These are phyloP conservation scores for Desmodesmus armatus DNA, from an alignment of 139 green algal species.

Conservation along the genomic window DNA sequence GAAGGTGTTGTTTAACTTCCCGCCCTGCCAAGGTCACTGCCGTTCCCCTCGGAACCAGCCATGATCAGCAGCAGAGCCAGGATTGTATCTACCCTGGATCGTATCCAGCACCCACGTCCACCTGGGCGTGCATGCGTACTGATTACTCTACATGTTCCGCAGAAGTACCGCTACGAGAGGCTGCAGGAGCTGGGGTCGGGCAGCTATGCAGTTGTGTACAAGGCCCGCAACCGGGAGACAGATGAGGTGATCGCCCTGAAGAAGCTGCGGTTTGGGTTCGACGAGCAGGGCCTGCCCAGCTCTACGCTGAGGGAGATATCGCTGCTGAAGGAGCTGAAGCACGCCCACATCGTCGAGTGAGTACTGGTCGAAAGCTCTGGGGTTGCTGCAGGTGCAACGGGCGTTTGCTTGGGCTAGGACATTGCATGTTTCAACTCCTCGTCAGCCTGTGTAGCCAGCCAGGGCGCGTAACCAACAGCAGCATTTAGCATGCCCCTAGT, in stretches of 20 bases:
- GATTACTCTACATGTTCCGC: neutral
- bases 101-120: neutral
- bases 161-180: constrained; percentile 44
- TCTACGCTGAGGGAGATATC: constrained; percentile 87
- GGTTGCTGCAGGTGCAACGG: neutral
- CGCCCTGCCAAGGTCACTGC: neutral
- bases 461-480: too few relatives aligned
- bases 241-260: constrained; percentile 88
- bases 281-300: constrained; percentile 83
- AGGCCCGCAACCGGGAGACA: constrained; percentile 65
- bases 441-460: neutral
- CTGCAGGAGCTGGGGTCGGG: constrained; percentile 52
- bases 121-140: too few relatives aligned
- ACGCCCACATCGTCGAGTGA: constrained; percentile 59
- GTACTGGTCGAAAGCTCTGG: too few relatives aligned
- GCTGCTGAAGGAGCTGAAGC: constrained; percentile 82
- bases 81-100: neutral
- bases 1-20: too few relatives aligned
- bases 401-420: too few relatives aligned
- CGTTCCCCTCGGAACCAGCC: too few relatives aligned
- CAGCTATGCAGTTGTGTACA: constrained; percentile 67
- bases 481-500: too few relatives aligned
- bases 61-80: too few relatives aligned
- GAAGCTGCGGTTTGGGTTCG: constrained; percentile 84
- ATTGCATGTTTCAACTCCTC: neutral